Percentiles rank a stretch among this genome's conserved stretches.
Evolutionary conservation across 106 monocot species (phyloP).

Genomic region (Gastrodia elata): DNA sequence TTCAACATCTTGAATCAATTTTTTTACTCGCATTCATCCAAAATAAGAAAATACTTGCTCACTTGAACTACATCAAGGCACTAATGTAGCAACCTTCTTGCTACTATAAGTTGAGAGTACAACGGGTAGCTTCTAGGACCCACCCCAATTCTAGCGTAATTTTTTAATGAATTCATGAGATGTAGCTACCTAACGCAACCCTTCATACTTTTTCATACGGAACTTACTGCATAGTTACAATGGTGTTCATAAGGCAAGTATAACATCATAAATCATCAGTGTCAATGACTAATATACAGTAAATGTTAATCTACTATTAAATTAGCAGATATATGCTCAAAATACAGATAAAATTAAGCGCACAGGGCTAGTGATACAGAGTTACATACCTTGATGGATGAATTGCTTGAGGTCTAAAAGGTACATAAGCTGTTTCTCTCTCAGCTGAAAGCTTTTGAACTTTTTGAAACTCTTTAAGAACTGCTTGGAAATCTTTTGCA

Average conservation of each 20-base stretch:
- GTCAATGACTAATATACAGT: background rate
- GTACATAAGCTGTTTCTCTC: conserved; percentile 57
- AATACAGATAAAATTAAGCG: background rate
- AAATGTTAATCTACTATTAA: background rate
- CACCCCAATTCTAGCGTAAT: too few relatives aligned
- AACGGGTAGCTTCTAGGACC: too few relatives aligned
- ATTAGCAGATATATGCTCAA: background rate
- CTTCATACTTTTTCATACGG: too few relatives aligned
- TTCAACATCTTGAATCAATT: too few relatives aligned
- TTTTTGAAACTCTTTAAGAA: conserved; percentile 72
- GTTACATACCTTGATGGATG: conserved; percentile 40
- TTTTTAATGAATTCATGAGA: too few relatives aligned
- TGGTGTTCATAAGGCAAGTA: background rate
- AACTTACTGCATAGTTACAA: too few relatives aligned
- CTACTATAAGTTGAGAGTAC: too few relatives aligned
- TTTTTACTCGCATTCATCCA: too few relatives aligned
- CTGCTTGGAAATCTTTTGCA: conserved; percentile 75
- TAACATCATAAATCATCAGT: background rate
- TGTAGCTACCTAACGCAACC: too few relatives aligned
- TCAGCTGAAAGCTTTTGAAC: conserved; percentile 66
- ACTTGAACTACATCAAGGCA: too few relatives aligned
- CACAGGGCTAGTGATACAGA: background rate
- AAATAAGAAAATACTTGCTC: too few relatives aligned
- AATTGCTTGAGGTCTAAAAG: conserved; percentile 60
- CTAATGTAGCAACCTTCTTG: too few relatives aligned